These are phyloP conservation scores for Kalaharituber pfeilii DNA, from an alignment of 2,329 filamentous ascomycete species.

Conservation along the genomic window DNA sequence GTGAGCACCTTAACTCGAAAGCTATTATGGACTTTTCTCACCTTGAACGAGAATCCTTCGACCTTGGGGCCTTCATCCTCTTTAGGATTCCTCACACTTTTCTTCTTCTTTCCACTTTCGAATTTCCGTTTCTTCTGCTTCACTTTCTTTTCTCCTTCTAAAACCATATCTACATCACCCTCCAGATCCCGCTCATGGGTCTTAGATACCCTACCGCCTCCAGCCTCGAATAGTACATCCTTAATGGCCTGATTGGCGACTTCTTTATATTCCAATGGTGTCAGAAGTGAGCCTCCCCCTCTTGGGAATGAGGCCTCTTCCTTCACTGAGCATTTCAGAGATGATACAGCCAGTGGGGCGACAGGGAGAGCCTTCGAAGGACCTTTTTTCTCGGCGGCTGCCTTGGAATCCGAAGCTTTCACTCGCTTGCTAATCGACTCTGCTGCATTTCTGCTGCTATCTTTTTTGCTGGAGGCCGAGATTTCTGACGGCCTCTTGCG, in stretches of 20 bases:
- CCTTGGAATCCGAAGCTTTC: constrained; percentile 4
- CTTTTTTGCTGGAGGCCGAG: constrained; percentile 6
- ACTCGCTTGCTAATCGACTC: constrained; percentile 2
- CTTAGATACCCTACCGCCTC: constrained; percentile 35
- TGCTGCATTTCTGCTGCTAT: constrained; percentile 3
- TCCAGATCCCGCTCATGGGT: constrained; percentile 26
- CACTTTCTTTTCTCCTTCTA: constrained; percentile 34
- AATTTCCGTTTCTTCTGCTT: constrained; percentile 38
- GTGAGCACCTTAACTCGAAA: constrained; percentile 7
- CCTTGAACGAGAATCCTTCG: constrained; percentile 79
- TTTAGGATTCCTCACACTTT: constrained; percentile 34
- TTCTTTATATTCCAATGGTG: constrained; percentile 87
- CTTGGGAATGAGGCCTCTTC: constrained; percentile 85
- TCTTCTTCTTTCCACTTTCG: constrained; percentile 36
- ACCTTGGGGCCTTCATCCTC: constrained; percentile 46
- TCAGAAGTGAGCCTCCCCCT: constrained; percentile 78
- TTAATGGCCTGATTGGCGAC: constrained; percentile 85
- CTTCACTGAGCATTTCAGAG: constrained; percentile 34
- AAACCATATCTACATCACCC: constrained; percentile 16
- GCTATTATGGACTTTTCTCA: constrained; percentile 28
- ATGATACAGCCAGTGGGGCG: constrained; percentile 9
- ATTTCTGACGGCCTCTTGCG: constrained; percentile 15
- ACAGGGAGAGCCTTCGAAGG: not conserved
- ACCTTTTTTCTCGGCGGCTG: not conserved
- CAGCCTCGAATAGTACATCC: constrained; percentile 80